These are phyloP conservation scores for Termitomyces titanicus DNA, from an alignment of 768 basidiomycete species.

Conservation along the genomic window DNA sequence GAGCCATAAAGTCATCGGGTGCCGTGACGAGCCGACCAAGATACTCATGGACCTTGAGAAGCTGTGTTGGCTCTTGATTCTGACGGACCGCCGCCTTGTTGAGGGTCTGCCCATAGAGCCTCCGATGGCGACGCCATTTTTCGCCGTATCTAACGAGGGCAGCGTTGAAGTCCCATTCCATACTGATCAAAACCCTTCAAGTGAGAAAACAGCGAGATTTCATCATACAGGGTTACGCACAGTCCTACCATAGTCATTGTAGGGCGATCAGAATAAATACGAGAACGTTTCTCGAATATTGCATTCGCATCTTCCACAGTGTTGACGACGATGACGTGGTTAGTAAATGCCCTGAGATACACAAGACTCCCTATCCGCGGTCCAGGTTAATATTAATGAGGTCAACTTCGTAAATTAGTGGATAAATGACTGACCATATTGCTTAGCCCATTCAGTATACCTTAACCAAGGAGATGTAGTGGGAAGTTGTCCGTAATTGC, in stretches of 20 bases:
- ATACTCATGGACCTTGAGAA: too few species aligned
- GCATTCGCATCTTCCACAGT: slow-evolving; percentile 8
- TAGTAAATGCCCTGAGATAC: neutral
- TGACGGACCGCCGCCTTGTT: too few species aligned
- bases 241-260: slow-evolving; percentile 15
- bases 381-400: neutral
- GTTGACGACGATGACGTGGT: neutral
- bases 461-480: neutral
- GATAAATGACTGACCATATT: neutral
- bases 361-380: neutral
- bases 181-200: neutral
- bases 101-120: too few species aligned
- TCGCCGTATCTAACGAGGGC: too few species aligned
- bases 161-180: too few species aligned
- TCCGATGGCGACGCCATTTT: too few species aligned
- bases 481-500: neutral
- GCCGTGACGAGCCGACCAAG: too few species aligned
- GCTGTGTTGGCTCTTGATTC: too few species aligned
- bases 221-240: slow-evolving; percentile 9
- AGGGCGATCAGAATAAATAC: too few species aligned
- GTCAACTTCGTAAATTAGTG: neutral
- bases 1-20: too few species aligned
- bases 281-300: slow-evolving; percentile 24
- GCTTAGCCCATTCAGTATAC: neutral
- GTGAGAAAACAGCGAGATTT: neutral